Evolutionary conservation across 345 rosid species (phyloP), one percentile per base, ranked within the genome.

Genomic region (Syzygium grande): DNA sequence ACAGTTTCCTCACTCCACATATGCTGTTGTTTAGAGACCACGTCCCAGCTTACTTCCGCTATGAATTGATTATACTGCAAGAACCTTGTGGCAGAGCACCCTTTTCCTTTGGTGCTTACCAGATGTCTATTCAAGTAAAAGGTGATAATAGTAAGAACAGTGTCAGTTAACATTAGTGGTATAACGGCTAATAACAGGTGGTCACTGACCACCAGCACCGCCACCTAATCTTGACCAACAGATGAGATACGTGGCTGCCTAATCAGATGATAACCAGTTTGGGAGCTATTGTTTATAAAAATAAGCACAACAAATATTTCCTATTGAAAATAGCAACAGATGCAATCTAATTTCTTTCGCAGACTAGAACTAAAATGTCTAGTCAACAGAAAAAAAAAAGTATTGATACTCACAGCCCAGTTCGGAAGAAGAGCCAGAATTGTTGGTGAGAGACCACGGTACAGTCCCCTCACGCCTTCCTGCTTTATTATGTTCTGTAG

Each of bases 381-480:
- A 52, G n/a, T 84, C 85, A 27, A 79, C 4, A 87, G 58, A 56
- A 68, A 49, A 51, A 51, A n/a, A 52, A 86, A 63, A 55, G 54
- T 34, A 83, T 79, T 85, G 85, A 86, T 56, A 90, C 99, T 94
- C 92, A 98, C 99, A 59, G 99, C 98, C 99, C 99, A 98, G 86
- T 95, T 98, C 7, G 99, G 99, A 85, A 96, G 98, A 63, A 97
- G 92, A 61, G 99, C 99, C 87, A 96, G 61, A 85, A 97, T 92
- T 34, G 99, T 97, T 83, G 99, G 99, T 65, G 99, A 96, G 88
- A 96, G 99, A 54, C 99, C 99, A 53, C 97, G 97, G 86, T 97
- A 97, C 93, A 97, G 73, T 85, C 99, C 99, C 90, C 86, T 94
- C 84, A 94, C 80, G 52, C 99, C 99, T 90, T 96, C 98, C 58